Base-by-base conservation (phyloP, 768 basidiomycete genomes). In the Asterophora parasitica region DNA sequence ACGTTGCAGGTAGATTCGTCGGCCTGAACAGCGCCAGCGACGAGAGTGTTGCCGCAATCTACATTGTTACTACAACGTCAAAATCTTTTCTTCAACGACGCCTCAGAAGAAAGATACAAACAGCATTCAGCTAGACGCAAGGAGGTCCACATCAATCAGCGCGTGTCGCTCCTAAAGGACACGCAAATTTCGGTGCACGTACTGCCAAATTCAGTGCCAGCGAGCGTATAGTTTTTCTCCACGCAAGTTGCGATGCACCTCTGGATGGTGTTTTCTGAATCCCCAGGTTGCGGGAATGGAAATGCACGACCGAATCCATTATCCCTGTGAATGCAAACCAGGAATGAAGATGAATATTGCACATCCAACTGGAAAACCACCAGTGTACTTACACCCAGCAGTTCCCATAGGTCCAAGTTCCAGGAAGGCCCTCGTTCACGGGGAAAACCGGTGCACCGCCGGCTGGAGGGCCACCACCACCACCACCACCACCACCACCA, bases 1-100 rank as follows among this genome's bases (percentile, higher is more conserved):
- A 85, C 88, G 60, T 76, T 79, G 59, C 92, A 94, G 30, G 73
- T 73, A 3, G 67, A 62, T 1, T 75, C 74, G 1, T 68, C 51
- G 0, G 74, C 76, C 12, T 57, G 40, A 1, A 73, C 77, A 1
- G 85, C 88, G 8, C 83, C 84, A 26, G 77, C 72, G 10, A 81
- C 68, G 39, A 91, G 67, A 9, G 70, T 65, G 58, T 88, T 73
- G 2, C 86, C 88, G 54, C 91, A 93, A 66, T 81, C 85, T 87
- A 50, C 11, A 42, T 13, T 11, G 26, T 19, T 12, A 15, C 3
- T 12, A 9, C 30, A 31, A 31, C 17, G 27, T 49, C 26, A 48
- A 43, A 32, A 17, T 42, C 20, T 8, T 10, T n/a, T n/a, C 30
- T 17, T n/a, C 11, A 9, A 19, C n/a, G 3, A 12, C n/a, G n/a